Evolutionary conservation across 108 stramenopile species (phyloP), one percentile per base, ranked within the genome.

Genomic region (Nitzschia sp.): DNA sequence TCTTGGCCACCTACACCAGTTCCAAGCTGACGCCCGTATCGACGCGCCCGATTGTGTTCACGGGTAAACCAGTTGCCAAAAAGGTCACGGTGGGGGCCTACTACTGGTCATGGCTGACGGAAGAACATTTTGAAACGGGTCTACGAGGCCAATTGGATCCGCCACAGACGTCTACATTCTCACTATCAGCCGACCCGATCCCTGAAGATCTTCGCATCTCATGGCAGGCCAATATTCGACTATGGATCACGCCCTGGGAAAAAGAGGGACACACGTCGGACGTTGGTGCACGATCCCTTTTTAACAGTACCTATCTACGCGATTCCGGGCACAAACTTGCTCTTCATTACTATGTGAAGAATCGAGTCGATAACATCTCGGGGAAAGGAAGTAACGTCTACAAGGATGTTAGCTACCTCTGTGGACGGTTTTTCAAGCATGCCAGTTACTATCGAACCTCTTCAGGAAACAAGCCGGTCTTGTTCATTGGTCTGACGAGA

Each of bases 181-280:
- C 35, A 0, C 16, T 32, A 23, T 17, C 26, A 2, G 58, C n/a
- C 58, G 58, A 59, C 23, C 19, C 32, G 1, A 59, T 59, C 3
- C 29, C 35, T 1, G 35, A 59, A 27, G 35, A 59, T 27, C 23
- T 59, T 28, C 31, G 16, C n/a, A 36, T 36, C 16, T 59, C 58
- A 1, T 36, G 60, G 19, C 6, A 36, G 22, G 70, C 64, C 22
- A 77, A 77, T 41, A 62, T 77, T 32, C 26, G 45, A 2, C 21
- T 65, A 25, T 76, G 75, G 75, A 56, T 76, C 1, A 76, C 75
- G 11, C 32, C 54, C 17, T 76, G 69, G 69, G 45, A 44, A 45
- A 52, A 63, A 35, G 53, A 45, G 2, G 41, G 31, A 11, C 17
- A 26, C 15, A 19, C 16, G 1, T 27, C 28, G 0, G 75, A 76